Evolutionary conservation across 169 alveolate genomes (phyloP).

Genomic region (Cryptosporidium baileyi): DNA sequence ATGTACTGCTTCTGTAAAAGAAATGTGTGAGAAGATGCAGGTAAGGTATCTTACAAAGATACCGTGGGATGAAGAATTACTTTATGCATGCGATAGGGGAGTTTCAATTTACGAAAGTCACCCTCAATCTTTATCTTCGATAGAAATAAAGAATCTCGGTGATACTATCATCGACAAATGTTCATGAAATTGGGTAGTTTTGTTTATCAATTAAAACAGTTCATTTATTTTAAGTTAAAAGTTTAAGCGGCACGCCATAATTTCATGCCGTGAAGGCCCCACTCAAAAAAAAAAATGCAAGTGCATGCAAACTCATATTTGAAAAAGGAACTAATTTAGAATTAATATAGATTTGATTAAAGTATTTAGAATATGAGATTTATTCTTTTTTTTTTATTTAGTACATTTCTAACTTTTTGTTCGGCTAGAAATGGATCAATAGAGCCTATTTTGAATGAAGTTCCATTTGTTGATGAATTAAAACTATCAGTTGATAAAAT

Average conservation of each 20-base stretch:
- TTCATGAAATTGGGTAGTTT: neutral
- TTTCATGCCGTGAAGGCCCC: neutral
- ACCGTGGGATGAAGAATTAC: slow-evolving; percentile 76
- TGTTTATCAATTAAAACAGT: neutral
- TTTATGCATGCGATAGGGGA: slow-evolving; percentile 78
- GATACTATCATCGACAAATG: neutral
- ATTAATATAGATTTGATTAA: neutral
- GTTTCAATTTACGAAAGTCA: slow-evolving; percentile 71
- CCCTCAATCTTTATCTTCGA: slow-evolving; percentile 66
- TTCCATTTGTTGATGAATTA: neutral
- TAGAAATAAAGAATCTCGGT: slow-evolving; percentile 57
- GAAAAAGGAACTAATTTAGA: neutral
- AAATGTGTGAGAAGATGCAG: slow-evolving; percentile 77
- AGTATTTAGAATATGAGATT: neutral
- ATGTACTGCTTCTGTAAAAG: slow-evolving; percentile 48
- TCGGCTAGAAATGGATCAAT: slow-evolving; percentile 6
- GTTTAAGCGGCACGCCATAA: neutral
- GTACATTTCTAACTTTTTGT: slow-evolving; percentile 3
- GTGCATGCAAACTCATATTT: slow-evolving; percentile 8
- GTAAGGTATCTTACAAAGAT: slow-evolving; percentile 78
- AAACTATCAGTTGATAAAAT: slow-evolving; percentile 41
- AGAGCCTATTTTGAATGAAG: neutral
- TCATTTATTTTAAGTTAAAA: neutral
- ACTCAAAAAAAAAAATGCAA: no score
- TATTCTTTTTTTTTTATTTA: neutral